These are phyloP conservation scores for Arctium minus DNA, from an alignment of 129 eudicot genomes.

Conservation along the genomic window DNA sequence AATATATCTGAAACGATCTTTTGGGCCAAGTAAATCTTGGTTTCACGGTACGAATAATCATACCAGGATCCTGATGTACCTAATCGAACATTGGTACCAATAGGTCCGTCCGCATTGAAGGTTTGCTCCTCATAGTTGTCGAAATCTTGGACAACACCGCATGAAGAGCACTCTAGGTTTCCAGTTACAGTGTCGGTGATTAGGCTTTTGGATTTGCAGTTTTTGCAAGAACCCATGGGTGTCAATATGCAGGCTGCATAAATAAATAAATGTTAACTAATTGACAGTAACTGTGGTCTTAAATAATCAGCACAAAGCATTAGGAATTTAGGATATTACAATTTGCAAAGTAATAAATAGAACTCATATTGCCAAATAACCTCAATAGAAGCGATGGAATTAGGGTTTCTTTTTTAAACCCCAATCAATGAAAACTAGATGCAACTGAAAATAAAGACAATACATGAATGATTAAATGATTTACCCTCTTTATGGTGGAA, in stretches of 20 bases:
- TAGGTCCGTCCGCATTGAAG: conserved; percentile 51
- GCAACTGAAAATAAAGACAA: no score
- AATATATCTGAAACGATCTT: conserved; percentile 35
- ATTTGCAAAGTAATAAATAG: neutral
- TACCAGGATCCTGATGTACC: conserved; percentile 42
- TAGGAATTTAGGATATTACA: neutral
- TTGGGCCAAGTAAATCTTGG: conserved; percentile 39
- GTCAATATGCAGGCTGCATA: neutral
- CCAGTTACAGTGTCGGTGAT: conserved; percentile 40
- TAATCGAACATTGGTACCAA: conserved; percentile 44
- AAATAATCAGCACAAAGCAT: neutral
- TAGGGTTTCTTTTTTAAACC: no score
- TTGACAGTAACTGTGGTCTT: neutral
- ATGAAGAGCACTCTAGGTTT: conserved; percentile 38
- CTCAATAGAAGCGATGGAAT: neutral
- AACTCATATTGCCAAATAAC: neutral
- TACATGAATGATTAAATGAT: no score
- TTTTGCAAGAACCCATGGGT: conserved; percentile 38
- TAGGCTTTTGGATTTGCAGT: conserved; percentile 40
- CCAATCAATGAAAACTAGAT: no score
- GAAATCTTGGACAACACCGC: conserved; percentile 54
- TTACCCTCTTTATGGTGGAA: no score
- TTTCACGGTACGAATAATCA: conserved; percentile 31
- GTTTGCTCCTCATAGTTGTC: conserved; percentile 45
- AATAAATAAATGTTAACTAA: neutral